Evolutionary conservation across 352 stramenopile species (phyloP), one percentile per base, ranked within the genome.

Genomic region (Thalassiosira hispida): DNA sequence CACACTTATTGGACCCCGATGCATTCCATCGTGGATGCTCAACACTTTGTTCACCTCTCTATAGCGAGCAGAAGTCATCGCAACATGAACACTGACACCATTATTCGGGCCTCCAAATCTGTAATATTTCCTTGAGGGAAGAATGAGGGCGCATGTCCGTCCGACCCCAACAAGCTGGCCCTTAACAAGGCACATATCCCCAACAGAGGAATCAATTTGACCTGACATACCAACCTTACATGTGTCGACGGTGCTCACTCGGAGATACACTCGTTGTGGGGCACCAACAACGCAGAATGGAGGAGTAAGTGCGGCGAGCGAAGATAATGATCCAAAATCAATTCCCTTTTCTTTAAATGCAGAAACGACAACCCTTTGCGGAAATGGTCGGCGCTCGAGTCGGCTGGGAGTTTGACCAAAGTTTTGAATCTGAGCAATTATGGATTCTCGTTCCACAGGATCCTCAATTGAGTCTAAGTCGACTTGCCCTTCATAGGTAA

Each of bases 401-500:
- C 88, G 80, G 66, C 87, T 94, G 29, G 90, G 90, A 27, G 90
- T 95, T 77, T 94, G 89, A 25, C 90, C 90, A 79, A 95, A 95
- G 67, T 95, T 95, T 73, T 95, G 89, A 76, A 95, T 95, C 74
- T 95, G 90, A 49, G 90, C 88, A 77, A 95, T 93, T 14, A 98
- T 96, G 16, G 96, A 97, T 62, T 96, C 96, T 52, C 97, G 93
- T 63, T 98, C 93, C 18, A 98, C 91, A 11, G 92, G 92, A 72
- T 98, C 95, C 0, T 91, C 93, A 49, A 99, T 97, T 31, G 83
- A 89, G 66, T 99, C 96, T 56, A 99, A 79, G 74, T 99, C 97
- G 7, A 99, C 95, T 53, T 97, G 96, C 29, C 97, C 97, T 92
- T 99, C 97, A 84, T 99, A 99, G 7, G 97, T 99, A 11, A 99